Conservation (phyloP, 495 filamentous ascomycete species). For the Xylona heveae region DNA sequence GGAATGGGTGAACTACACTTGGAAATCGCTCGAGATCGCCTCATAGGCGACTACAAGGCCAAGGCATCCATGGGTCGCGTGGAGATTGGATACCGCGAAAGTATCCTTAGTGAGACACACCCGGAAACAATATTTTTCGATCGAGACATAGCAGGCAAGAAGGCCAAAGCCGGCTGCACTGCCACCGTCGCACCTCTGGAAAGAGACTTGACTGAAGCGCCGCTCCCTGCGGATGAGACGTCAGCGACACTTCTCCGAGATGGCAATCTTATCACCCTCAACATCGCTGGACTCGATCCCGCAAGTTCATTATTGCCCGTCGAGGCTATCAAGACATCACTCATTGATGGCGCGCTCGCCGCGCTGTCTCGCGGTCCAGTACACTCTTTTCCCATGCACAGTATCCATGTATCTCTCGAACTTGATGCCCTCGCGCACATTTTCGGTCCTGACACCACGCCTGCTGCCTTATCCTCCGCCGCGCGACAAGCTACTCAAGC, state of each 20-base stretch:
- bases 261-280: slow-evolving; percentile 39
- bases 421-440: slow-evolving; percentile 44
- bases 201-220: slow-evolving; percentile 7
- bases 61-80: slow-evolving; percentile 84
- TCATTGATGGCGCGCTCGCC: slow-evolving; percentile 61
- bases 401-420: slow-evolving; percentile 40
- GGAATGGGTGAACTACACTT: slow-evolving; percentile 99
- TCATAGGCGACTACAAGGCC: slow-evolving; percentile 73
- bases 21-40: slow-evolving; percentile 75
- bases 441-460: slow-evolving; percentile 41
- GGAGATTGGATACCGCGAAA: slow-evolving; percentile 87
- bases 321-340: slow-evolving; percentile 17
- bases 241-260: slow-evolving; percentile 8
- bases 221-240: slow-evolving; percentile 11
- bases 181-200: slow-evolving; percentile 39
- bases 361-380: slow-evolving; percentile 71
- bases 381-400: slow-evolving; percentile 53
- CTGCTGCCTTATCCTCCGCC: slow-evolving; percentile 57
- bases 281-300: slow-evolving; percentile 18
- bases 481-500: slow-evolving; percentile 47
- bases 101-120: slow-evolving; percentile 23
- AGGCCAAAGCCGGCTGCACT: slow-evolving; percentile 53
- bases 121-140: slow-evolving; percentile 45
- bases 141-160: slow-evolving; percentile 57
- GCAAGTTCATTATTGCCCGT: slow-evolving; percentile 10